These are phyloP conservation scores for Corynespora cassiicola DNA, from an alignment of 2,329 filamentous ascomycete species.

Conservation along the genomic window DNA sequence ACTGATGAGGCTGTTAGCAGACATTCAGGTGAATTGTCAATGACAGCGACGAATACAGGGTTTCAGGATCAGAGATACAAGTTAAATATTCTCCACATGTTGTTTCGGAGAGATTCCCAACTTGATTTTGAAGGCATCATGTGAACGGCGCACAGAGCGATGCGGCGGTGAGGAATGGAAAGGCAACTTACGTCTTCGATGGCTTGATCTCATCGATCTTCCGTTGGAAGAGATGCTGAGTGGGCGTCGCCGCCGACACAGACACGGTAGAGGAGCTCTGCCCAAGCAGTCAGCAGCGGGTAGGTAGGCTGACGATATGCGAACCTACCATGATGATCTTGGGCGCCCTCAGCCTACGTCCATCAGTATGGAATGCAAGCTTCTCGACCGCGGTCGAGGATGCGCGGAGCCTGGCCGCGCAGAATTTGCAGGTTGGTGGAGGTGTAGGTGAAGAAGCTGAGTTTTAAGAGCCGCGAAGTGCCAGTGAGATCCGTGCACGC, in stretches of 20 bases:
- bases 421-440: constrained; percentile 35
- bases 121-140: constrained; percentile 88
- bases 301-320: constrained; percentile 11
- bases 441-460: constrained; percentile 24
- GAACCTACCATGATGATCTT: constrained; percentile 43
- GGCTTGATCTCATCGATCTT: constrained; percentile 85
- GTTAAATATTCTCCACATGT: constrained; percentile 90
- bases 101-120: constrained; percentile 99
- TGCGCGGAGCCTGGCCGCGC: constrained; percentile 29
- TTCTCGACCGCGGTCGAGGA: constrained; percentile 41
- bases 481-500: no score
- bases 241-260: constrained; percentile 74
- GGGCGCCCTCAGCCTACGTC: constrained; percentile 41
- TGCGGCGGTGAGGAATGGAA: constrained; percentile 27
- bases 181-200: constrained; percentile 78
- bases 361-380: constrained; percentile 36
- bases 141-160: constrained; percentile 40
- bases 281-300: constrained; percentile 20
- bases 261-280: constrained; percentile 72
- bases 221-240: constrained; percentile 77
- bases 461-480: constrained; percentile 30
- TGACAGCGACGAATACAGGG: constrained; percentile 23
- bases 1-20: constrained; percentile 56
- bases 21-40: constrained; percentile 7
- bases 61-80: constrained; percentile 71